Evolutionary conservation across 805 yeast species (phyloP), one percentile per base, ranked within the genome.

Genomic region (Scheffersomyces spartinae): DNA sequence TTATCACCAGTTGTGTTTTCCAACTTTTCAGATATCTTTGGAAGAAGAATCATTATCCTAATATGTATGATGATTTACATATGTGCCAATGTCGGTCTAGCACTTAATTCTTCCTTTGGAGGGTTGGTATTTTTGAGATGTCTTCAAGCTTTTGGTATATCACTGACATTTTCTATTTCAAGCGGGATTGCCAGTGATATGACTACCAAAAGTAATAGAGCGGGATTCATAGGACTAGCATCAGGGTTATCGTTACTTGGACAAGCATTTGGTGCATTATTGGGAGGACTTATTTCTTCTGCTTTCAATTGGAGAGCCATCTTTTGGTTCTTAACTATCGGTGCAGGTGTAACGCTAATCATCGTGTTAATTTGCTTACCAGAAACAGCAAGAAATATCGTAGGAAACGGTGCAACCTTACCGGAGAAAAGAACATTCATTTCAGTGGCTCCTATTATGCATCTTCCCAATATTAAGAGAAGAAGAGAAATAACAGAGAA

Each of bases 121-220:
- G 57, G 71, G 13, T 52, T 84, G n/a, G 49, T 79, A 5, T 67
- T 75, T 2, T 51, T 84, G 17, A 53, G 95, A 33, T 71, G 83
- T 46, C 36, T 80, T n/a, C 86, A 82, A 41, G 85, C 93, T 0
- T 62, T 75, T 6, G 84, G 81, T 9, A 74, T 76, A 4, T 74
- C 91, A 0, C 84, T 94, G 0, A 67, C 82, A 2, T 67, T 83
- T 13, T 74, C 93, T 2, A 64, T 83, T 2, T 62, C 66, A 19
- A 62, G 76, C 2, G 91, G 91, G 1, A 63, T 76, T 0, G 68
- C 79, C 28, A 88, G 85, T 7, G 95, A 84, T 51, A 52, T 76
- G 13, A 71, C 84, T 2, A 64, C 74, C 0, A 55, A 75, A 14
- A 62, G 57, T 7, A 72, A 74, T 30, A 62, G 95, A 38, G 95